A percentile compares a stretch with the other conserved stretches of the same genome.
phyloP scores from a whole-genome alignment of 129 eudicot species.

The Ambrosia trifida region DNA sequence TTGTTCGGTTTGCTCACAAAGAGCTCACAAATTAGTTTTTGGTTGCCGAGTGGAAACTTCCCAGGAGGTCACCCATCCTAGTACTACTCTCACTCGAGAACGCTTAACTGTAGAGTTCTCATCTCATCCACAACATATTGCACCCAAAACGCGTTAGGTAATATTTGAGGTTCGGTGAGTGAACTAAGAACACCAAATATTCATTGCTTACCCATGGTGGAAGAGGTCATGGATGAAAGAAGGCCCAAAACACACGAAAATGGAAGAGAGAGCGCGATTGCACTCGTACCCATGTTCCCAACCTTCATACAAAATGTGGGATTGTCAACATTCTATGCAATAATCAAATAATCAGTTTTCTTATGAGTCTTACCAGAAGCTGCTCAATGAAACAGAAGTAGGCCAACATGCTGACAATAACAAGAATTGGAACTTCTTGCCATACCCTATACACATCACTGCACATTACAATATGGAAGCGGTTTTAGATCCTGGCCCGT shows the following conservation, averaged over 20 bases:
- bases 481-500: constrained; percentile 24
- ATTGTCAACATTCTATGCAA: constrained; percentile 11
- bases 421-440: constrained; percentile 91
- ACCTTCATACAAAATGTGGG: constrained; percentile 46
- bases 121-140: too few relatives aligned
- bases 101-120: too few relatives aligned
- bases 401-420: constrained; percentile 86
- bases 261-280: constrained; percentile 88
- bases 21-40: too few relatives aligned
- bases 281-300: constrained; percentile 72
- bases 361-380: constrained; percentile 59
- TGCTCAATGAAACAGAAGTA: constrained; percentile 96
- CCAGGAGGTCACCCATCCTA: too few relatives aligned
- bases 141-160: not conserved
- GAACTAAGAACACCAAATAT: not conserved
- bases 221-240: constrained; percentile 83
- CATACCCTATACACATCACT: constrained; percentile 68
- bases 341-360: not conserved
- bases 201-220: constrained; percentile 78
- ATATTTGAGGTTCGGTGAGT: not conserved
- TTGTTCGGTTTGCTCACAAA: too few relatives aligned
- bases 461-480: constrained; percentile 12
- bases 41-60: too few relatives aligned
- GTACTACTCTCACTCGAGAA: too few relatives aligned
- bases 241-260: constrained; percentile 90